Evolutionary conservation across 2,329 filamentous ascomycete genomes (phyloP), one percentile per base, ranked within the genome.

Genomic region (Verticillium alfalfae): DNA sequence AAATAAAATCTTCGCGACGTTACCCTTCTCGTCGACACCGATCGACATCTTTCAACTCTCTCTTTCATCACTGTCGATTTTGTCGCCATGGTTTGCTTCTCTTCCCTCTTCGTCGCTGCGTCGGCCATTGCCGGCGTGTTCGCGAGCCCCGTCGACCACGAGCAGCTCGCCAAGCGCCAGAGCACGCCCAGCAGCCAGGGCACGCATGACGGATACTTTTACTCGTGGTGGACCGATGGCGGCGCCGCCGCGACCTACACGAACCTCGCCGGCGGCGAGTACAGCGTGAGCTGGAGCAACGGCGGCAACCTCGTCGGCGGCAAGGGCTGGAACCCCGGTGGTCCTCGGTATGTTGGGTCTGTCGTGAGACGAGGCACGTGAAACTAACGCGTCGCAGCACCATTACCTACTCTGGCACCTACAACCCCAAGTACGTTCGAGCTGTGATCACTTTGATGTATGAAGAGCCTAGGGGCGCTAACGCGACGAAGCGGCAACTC

Each of bases 311-410:
- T 84, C 56, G 82, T 85, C 37, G 81, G 76, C 62, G 84, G 84
- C 37, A 86, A 85, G 72, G 84, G 84, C 45, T 86, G 84, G 83
- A 79, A 79, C 61, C 78, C 82, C 18, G 84, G 83, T 60, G 74
- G 70, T 62, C 71, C 75, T 22, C 75, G 80, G 81, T 85, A 76
- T 62, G 73, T 63, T 59, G 62, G 62, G 62, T 8, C n/a, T 22
- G 18, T 31, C 18, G 77, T 1, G 26, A 18, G 16, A 8, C 13
- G 38, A 13, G 9, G 2, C 55, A 3, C 22, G 34, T 3, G 22
- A 15, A 26, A 26, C 13, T 1, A 12, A 9, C 15, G 26, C 1
- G 56, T 60, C 58, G 7, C 31, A 70, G 69, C 41, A 60, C 60
- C 61, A 74, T 81, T 58, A 70, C 76, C 2, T 52, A 52, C 45